Percentiles rank a stretch among this genome's conserved stretches.
Conservation (phyloP, 2,329 filamentous ascomycete species). For the Cladosporium sp. region DNA sequence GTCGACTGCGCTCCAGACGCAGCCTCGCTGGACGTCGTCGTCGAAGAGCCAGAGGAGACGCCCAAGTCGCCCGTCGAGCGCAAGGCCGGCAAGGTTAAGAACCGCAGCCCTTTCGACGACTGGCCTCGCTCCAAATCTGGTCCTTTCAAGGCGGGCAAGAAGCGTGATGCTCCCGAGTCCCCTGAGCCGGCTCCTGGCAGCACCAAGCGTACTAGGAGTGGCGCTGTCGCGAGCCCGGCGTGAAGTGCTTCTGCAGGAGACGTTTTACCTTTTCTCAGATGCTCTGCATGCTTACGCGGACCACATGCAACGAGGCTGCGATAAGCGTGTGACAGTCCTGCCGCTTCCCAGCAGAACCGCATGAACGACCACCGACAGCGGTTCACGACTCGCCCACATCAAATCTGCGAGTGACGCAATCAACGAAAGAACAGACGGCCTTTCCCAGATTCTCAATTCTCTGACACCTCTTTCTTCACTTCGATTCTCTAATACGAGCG, state of each 20-base stretch:
- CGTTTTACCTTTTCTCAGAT: no score
- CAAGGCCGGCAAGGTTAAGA: conserved; percentile 17
- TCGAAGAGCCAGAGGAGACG: conserved; percentile 15
- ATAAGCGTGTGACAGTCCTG: no score
- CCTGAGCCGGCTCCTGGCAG: conserved; percentile 6
- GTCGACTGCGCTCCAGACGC: conserved; percentile 43
- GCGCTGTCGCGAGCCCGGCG: neutral
- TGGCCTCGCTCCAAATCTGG: conserved; percentile 62
- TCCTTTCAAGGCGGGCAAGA: neutral
- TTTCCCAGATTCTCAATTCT: no score
- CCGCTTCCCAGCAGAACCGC: no score
- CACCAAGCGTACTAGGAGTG: conserved; percentile 18
- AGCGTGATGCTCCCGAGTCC: conserved; percentile 16
- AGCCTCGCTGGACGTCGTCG: conserved; percentile 1
- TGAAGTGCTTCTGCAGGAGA: neutral
- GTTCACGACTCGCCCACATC: no score
- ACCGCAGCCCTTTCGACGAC: conserved; percentile 59
- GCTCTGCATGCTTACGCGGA: no score
- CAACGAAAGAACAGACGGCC: no score
- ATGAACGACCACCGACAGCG: no score
- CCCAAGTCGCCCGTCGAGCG: conserved; percentile 14
- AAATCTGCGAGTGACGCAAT: no score
- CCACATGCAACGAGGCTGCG: no score
- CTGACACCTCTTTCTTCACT: no score
- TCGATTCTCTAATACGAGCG: no score